These are phyloP conservation scores for Aureobasidium sp. DNA, from an alignment of 2,329 filamentous ascomycete genomes.

Conservation along the genomic window DNA sequence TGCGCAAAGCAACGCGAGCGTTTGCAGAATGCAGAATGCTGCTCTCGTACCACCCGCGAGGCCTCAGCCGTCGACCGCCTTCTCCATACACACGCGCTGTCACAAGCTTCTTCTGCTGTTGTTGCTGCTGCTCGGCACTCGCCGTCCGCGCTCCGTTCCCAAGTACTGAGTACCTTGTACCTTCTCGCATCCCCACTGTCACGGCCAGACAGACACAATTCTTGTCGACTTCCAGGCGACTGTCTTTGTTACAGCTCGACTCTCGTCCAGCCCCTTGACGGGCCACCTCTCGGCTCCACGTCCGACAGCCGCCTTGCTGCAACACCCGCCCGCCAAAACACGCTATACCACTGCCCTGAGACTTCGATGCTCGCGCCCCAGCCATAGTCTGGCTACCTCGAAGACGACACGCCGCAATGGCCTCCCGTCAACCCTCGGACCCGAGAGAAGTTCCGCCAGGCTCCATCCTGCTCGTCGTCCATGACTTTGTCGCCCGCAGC, in stretches of 20 bases:
- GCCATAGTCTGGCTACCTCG: neutral
- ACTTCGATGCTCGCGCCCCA: neutral
- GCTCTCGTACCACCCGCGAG: no score
- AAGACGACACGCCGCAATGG: constrained; percentile 1
- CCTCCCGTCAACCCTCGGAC: constrained; percentile 7
- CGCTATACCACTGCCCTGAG: neutral
- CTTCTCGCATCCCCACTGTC: neutral
- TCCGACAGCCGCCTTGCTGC: neutral
- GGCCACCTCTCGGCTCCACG: neutral
- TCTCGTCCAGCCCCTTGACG: neutral
- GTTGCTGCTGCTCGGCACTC: neutral
- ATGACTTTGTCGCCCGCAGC: constrained; percentile 87
- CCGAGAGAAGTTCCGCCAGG: constrained; percentile 22
- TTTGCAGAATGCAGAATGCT: neutral
- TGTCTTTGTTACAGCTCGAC: neutral
- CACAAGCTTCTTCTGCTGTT: neutral
- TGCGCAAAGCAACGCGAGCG: neutral
- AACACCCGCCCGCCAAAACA: neutral
- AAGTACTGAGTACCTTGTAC: neutral
- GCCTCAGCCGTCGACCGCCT: no score
- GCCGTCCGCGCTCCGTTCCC: neutral
- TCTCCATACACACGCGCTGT: no score
- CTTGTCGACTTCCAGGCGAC: neutral
- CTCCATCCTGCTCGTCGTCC: constrained; percentile 55
- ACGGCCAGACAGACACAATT: neutral